Evolutionary conservation across 441 rosid genomes (phyloP).

Genomic region (Erysimum cheiri): DNA sequence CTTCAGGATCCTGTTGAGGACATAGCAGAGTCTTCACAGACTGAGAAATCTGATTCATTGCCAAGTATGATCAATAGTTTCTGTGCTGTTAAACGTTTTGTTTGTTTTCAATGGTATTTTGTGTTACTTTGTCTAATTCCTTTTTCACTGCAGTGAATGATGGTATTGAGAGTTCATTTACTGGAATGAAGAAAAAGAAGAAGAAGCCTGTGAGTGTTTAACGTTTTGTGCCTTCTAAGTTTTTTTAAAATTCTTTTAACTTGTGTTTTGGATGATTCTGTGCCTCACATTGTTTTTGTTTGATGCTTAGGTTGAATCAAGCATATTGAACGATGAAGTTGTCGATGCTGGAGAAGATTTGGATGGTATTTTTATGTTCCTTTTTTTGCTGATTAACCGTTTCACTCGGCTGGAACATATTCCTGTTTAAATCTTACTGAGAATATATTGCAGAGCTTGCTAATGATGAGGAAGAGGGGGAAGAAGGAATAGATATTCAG

Average conservation of each 20-base stretch:
- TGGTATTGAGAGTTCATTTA: conserved; percentile 71
- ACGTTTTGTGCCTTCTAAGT: background rate
- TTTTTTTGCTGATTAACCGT: background rate
- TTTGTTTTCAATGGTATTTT: background rate
- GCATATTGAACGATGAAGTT: conserved; percentile 59
- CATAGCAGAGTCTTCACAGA: conserved; percentile 51
- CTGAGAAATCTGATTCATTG: conserved; percentile 72
- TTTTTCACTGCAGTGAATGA: conserved; percentile 62
- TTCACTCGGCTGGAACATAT: background rate
- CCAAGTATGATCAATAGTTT: conserved; percentile 50
- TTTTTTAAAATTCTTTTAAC: background rate
- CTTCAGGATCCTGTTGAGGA: conserved; percentile 63
- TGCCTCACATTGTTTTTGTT: conserved; percentile 18
- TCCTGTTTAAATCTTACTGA: conserved; percentile 31
- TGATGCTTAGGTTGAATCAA: conserved; percentile 65
- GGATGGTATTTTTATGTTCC: conserved; percentile 54
- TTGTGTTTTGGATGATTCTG: conserved; percentile 3
- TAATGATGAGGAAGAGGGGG: conserved; percentile 62
- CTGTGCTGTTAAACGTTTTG: background rate
- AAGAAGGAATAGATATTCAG: conserved; percentile 51
- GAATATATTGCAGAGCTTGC: conserved; percentile 47
- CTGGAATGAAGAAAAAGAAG: conserved; percentile 94
- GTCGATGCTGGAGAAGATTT: conserved; percentile 61
- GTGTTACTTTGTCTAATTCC: background rate
- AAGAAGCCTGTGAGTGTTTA: conserved; percentile 79